Base-by-base conservation (phyloP, 2,329 filamentous ascomycete species). In the Orbilia brochopaga region DNA sequence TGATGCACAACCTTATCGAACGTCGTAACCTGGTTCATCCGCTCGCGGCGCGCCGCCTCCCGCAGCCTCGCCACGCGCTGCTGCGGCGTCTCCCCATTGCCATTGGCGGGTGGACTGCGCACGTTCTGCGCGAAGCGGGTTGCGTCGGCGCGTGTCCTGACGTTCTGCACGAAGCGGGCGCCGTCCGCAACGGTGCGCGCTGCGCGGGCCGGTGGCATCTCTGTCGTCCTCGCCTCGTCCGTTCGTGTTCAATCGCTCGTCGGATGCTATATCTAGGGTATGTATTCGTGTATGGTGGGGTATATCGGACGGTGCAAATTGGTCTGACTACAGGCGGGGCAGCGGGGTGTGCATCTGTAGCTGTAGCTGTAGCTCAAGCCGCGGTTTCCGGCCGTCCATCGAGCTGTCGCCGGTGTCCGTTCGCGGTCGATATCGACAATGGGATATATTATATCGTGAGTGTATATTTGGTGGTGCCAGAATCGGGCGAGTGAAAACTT, bases 1-100 rank as follows among this genome's bases (percentile, higher is more conserved):
- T 81, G 77, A 56, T 83, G 80, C 63, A 87, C 82, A 51, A 83
- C 76, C 48, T 80, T 79, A 79, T 89, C 87, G 76, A 85, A 82
- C 44, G 79, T 80, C 21, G 82, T 84, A 56, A 83, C 82, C 76
- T 85, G 82, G 50, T 80, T 81, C 75, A 80, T 78, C 76, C 81
- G 81, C 53, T 82, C 81, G 56, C 78, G 75, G 21, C 80, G 80
- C 30, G 83, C 82, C 1, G 82, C 83, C 46, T 82, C 82, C 67
- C 83, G 79, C 75, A 85, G 78, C 24, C 83, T 79, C 52, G 81
- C 81, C 72, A 85, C 83, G 73, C 84, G 83, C 76, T 85, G 82
- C 76, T 83, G 82, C 56, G 83, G 81, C 2, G 83, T 84, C 76
- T 85, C 83, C 10, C 69, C 73, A 1, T 40, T 64, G 3, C 69